A percentile compares a stretch with the other conserved stretches of the same genome.
These are phyloP conservation scores for Fusarium sp. DNA, from an alignment of 2,329 filamentous ascomycete species.

Conservation along the genomic window DNA sequence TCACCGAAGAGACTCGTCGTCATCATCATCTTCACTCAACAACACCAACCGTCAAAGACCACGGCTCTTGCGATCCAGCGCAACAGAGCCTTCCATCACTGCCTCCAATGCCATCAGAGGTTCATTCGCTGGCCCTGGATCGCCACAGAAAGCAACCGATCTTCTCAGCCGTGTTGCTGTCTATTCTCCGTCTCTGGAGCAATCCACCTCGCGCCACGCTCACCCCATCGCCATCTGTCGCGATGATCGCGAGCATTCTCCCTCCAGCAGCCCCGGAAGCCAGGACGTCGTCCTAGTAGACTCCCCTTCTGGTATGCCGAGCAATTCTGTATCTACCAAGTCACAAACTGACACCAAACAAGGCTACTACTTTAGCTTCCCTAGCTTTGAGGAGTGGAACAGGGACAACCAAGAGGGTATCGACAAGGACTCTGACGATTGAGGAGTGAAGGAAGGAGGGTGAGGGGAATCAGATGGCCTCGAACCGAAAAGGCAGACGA, in stretches of 20 bases:
- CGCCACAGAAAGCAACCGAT: conserved; percentile 62
- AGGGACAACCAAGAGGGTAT: conserved; percentile 47
- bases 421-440: conserved; percentile 41
- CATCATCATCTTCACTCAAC: conserved; percentile 37
- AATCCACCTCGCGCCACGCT: conserved; percentile 34
- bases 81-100: conserved; percentile 67
- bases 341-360: conserved; percentile 48
- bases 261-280: conserved; percentile 34
- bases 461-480: conserved; percentile 30
- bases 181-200: conserved; percentile 50
- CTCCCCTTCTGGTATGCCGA: conserved; percentile 42
- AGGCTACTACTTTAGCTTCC: conserved; percentile 75
- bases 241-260: conserved; percentile 32
- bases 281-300: conserved; percentile 41
- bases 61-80: conserved; percentile 62
- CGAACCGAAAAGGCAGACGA: conserved; percentile 30
- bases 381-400: conserved; percentile 75
- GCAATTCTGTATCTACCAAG: conserved; percentile 14
- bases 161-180: conserved; percentile 64
- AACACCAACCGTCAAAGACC: conserved; percentile 55
- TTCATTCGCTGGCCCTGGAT: conserved; percentile 59
- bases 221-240: conserved; percentile 40
- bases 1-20: conserved; percentile 43
- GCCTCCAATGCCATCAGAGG: conserved; percentile 63
- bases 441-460: conserved; percentile 26